Base-by-base conservation (phyloP, 164 flowering plant species). In the Houttuynia cordata region DNA sequence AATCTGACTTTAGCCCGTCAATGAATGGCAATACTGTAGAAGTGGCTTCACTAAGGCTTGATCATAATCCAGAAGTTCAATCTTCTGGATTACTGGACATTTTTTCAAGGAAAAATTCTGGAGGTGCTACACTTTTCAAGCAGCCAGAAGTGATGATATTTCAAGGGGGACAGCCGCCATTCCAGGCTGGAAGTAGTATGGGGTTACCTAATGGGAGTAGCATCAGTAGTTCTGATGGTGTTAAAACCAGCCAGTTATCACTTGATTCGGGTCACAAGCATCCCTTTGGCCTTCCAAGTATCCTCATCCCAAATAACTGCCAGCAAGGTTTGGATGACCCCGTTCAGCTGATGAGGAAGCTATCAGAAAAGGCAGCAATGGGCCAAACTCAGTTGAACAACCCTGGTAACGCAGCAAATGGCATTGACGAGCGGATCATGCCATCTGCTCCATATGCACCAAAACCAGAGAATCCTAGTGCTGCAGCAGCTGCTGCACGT, bases 241-340 rank as follows among this genome's bases (percentile, higher is more conserved):
- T 53, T 51, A 66, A 65, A 42, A 53, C 55, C 37, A 56, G 60
- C 25, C 57, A 62, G 65, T 62, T 72, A 1, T 41, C 80, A 17
- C 51, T 77, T 49, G 70, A 69, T 64, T 51, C 61, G 52, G 54
- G 66, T 62, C 55, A 78, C 3, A 70, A 55, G 40, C 80, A 75
- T 67, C 70, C 59, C 62, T 72, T 64, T 8, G 70, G 72, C 57
- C 55, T 68, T n/a, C 62, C 69, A n/a, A 50, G 67, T 53, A 72
- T 60, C 63, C 67, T 72, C 60, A 67, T 73, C 12, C 76, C 45
- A 37, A 86, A 73, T 57, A 63, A 57, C 50, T 77, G 72, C 55
- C 81, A 72, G 49, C 90, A 77, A 64, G 83, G 80, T 58, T 79
- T 78, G 20, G 78, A 70, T 64, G 90, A 91, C 62, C 92, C 97